Evolutionary conservation across 2,329 filamentous ascomycete species (phyloP).

Genomic region (Neofusicoccum kwambonambiense): DNA sequence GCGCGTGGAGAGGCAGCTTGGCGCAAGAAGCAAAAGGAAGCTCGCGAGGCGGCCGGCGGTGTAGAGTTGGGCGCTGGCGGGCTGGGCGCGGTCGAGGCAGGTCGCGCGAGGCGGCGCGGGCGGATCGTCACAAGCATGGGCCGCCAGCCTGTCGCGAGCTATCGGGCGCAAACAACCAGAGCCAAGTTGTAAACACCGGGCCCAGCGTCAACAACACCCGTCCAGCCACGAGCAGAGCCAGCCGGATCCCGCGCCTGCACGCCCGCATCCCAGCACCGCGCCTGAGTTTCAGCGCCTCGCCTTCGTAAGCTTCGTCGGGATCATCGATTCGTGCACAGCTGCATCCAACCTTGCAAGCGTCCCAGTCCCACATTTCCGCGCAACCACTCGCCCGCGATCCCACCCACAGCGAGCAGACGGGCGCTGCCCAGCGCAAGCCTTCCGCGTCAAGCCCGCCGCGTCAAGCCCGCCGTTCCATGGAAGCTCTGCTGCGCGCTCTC

Average conservation of each 20-base stretch:
- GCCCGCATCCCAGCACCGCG: neutral
- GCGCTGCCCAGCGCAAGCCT: neutral
- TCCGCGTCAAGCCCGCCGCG: no score
- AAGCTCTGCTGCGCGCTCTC: neutral
- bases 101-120: neutral
- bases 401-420: neutral
- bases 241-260: neutral
- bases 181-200: slow-evolving; percentile 1
- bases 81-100: slow-evolving; percentile 7
- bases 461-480: neutral
- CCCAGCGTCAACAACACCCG: neutral
- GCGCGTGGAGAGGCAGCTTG: neutral
- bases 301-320: neutral
- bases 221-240: neutral
- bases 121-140: slow-evolving; percentile 8
- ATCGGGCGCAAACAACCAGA: slow-evolving; percentile 4
- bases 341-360: neutral
- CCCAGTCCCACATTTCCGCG: slow-evolving; percentile 8
- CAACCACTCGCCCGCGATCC: neutral
- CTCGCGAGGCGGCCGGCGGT: neutral
- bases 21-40: neutral
- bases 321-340: slow-evolving; percentile 3
- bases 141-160: neutral
- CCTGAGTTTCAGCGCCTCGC: neutral
- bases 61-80: slow-evolving; percentile 4